Base-by-base conservation (phyloP, 1,139 yeast genomes). In the Yamadazyma trypodendri region DNA sequence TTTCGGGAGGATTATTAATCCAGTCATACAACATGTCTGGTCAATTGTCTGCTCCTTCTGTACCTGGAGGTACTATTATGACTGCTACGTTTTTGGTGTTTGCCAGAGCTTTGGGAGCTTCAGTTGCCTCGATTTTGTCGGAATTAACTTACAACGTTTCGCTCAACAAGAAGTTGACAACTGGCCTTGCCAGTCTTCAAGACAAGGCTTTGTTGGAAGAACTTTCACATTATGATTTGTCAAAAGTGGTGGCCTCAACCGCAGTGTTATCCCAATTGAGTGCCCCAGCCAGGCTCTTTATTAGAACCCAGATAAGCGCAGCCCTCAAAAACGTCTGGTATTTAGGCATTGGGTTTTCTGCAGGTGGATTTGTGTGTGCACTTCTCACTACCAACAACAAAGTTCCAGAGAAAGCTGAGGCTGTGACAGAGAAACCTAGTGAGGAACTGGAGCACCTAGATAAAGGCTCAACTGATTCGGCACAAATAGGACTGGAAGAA, bases 41-140 rank as follows among this genome's bases (percentile, higher is more conserved):
- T 2, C 71, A 65, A 44, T 46, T 66, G 4, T 46, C 54, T 13
- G 71, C 72, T 2, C 72, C 72, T 24, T 56, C 60, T 37, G 50
- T 61, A 4, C 59, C 63, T 3, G 71, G 72, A 9, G 61, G 64
- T 7, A 51, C 55, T 17, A 66, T 69, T 33, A 49, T 65, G 58
- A 56, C 68, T 6, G 65, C 72, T 3, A 54, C 68, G 4, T 57
- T 60, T 34, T 29, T 63, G 18, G 60, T 60, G 43, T 63, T 65
- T 41, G 41, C 43, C 16, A 61, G 72, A 47, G 49, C 63, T 2
- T 42, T 67, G 16, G 60, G 61, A 6, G 67, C 63, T 36, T 53
- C 72, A 2, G 18, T 67, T 16, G 55, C 63, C 11, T 54, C 63
- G 8, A 57, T 58, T 32, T 51, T 68, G 39, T 60, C 67, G 13